Base-by-base conservation (phyloP, 1,284 basidiomycete genomes). In the Chondrostereum purpureum region DNA sequence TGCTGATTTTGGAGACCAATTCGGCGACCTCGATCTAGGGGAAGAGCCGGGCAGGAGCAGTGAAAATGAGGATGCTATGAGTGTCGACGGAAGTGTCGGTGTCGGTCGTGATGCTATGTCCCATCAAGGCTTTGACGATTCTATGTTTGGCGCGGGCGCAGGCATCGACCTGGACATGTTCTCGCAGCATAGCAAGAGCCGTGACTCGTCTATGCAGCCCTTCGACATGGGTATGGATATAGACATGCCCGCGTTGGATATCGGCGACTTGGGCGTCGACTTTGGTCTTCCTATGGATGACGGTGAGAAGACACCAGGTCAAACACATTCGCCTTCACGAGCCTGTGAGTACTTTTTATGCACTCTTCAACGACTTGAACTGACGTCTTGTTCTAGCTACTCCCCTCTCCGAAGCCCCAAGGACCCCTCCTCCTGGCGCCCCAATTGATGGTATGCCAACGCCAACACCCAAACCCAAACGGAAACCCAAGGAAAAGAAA, bases 221-320 rank as follows among this genome's bases (percentile, higher is more conserved):
- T 83, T 85, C 56, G 74, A 64, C 45, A 62, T 61, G 19, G 81
- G 78, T 47, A 70, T 81, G 62, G 73, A 80, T 45, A 59, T 86
- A 48, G 81, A 81, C 55, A 57, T 46, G 17, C 37, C 66, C 34
- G 71, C 73, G 50, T 64, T 69, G 31, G 73, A 82, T 52, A 78
- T 70, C 10, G 79, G 70, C 4, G 85, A 83, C 37, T 73, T 92
- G 43, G 75, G 78, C 39, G 88, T 89, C 55, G 85, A 77, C 22
- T 79, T 82, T 44, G 56, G 55, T 37, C 64, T 65, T 41, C 46
- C 56, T 38, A 57, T 52, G 47, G 64, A 58, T 27, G 55, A 55
- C 11, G 66, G 70, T 41, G 64, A 66, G 21, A 70, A 70, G 61
- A 72, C 75, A 18, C 79, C 81, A 2, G 79, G 70, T 18, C 72